Evolutionary conservation across 2,329 filamentous ascomycete genomes (phyloP).

Genomic region (Penicillium vulpinum): DNA sequence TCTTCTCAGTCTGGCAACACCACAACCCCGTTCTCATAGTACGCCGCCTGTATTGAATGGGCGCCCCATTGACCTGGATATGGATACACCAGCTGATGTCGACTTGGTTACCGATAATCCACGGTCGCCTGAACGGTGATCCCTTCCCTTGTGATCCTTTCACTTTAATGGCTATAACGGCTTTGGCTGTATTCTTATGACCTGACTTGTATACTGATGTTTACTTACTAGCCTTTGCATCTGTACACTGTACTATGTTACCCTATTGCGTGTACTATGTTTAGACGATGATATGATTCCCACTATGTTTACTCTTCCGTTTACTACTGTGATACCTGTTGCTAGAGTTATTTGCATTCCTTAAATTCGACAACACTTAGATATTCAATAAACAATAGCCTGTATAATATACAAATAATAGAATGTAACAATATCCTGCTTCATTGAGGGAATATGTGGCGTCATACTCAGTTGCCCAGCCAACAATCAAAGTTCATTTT

Average conservation of each 20-base stretch:
- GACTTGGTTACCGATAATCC: neutral
- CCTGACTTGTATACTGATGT: slow-evolving; percentile 10
- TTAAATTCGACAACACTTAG: neutral
- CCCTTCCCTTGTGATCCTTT: neutral
- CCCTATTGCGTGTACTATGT: neutral
- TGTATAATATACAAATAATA: neutral
- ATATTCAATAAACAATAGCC: neutral
- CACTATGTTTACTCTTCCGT: neutral
- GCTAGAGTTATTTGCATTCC: neutral
- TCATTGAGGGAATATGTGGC: slow-evolving; percentile 8
- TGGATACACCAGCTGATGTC: neutral
- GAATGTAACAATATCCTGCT: slow-evolving; percentile 11
- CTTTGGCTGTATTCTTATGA: slow-evolving; percentile 1
- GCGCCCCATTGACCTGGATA: slow-evolving; percentile 10
- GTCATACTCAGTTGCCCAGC: slow-evolving; percentile 35
- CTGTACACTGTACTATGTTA: slow-evolving; percentile 6
- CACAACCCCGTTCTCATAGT: slow-evolving; percentile 33
- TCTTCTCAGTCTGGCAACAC: slow-evolving; percentile 25
- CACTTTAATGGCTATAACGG: neutral
- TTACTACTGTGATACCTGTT: neutral
- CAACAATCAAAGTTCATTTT: slow-evolving; percentile 41
- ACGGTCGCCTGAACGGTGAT: slow-evolving; percentile 5
- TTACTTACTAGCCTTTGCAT: slow-evolving; percentile 6
- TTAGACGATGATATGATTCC: slow-evolving; percentile 4
- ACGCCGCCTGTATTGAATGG: slow-evolving; percentile 33